phyloP scores from a whole-genome alignment of 2,329 filamentous ascomycete species.

The Emergomyces pasteurianus region DNA sequence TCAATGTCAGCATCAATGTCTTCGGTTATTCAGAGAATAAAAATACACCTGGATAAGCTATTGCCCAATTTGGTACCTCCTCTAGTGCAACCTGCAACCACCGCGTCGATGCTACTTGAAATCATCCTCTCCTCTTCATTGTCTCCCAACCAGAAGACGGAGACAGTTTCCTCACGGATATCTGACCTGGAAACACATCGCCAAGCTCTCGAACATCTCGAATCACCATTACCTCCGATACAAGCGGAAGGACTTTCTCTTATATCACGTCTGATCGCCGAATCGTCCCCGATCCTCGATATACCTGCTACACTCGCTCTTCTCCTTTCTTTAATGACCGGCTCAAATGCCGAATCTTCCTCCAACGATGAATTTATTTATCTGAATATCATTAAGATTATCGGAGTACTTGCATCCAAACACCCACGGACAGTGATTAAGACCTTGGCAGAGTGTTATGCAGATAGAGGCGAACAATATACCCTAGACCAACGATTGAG shows the following conservation, averaged over 20 bases:
- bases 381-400: slow-evolving; percentile 31
- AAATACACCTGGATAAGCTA: slow-evolving; percentile 25
- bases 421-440: slow-evolving; percentile 32
- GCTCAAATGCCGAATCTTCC: slow-evolving; percentile 23
- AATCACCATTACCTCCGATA: slow-evolving; percentile 29
- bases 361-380: slow-evolving; percentile 33
- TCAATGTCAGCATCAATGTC: slow-evolving; percentile 19
- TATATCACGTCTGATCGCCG: slow-evolving; percentile 27
- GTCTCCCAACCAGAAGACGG: slow-evolving; percentile 15
- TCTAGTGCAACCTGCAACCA: slow-evolving; percentile 28
- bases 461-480: slow-evolving; percentile 25
- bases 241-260: slow-evolving; percentile 34
- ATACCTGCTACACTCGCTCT: slow-evolving; percentile 31
- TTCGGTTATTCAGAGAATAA: slow-evolving; percentile 21
- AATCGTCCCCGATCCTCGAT: slow-evolving; percentile 31
- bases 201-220: slow-evolving; percentile 29
- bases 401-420: slow-evolving; percentile 28
- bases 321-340: slow-evolving; percentile 27
- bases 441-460: slow-evolving; percentile 29
- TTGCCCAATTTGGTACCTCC: slow-evolving; percentile 21
- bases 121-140: slow-evolving; percentile 21
- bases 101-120: slow-evolving; percentile 32
- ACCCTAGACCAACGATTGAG: slow-evolving; percentile 30
- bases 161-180: slow-evolving; percentile 16
- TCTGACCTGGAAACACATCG: slow-evolving; percentile 30